Evolutionary conservation across 108 stramenopile genomes (phyloP), one percentile per base, ranked within the genome.

Genomic region (Skeletonema costatum): DNA sequence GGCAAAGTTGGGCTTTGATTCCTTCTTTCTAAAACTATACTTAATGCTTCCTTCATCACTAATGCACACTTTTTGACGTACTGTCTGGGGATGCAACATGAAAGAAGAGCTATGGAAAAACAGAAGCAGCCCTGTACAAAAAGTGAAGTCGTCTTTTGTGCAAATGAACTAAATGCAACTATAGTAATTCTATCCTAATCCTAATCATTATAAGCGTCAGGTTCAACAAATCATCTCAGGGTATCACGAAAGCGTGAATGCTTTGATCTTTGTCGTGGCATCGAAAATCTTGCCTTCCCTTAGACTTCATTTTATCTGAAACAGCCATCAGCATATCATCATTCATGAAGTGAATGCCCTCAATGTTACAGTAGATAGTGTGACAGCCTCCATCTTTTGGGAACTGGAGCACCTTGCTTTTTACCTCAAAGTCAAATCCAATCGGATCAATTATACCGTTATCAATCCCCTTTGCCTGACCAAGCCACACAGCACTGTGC

Each of bases 261-360:
- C 75, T 77, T 64, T 93, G 93, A 64, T 91, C 93, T 66, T 91
- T 89, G 5, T 89, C 87, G 63, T 87, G 86, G 53, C 93, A 93
- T 35, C 72, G 51, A 66, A 81, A 89, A 16, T 80, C 75, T 71
- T 92, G 91, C 30, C 44, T 72, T 11, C 80, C 86, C 30, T 77
- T 68, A 30, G 70, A 56, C 82, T 93, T 91, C 93, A 93, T 93
- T 46, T 90, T 89, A 58, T 90, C 90, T 51, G 80, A 82, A 17
- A 93, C 93, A 36, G 86, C 89, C 46, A 93, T 73, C 21, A 93
- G 33, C 80, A 84, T 87, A 19, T 93, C 73, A 50, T 86, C 88
- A 44, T 88, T 76, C 32, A 93, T 65, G 80, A 86, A 93, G 58
- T 89, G 80, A 17, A 91, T 84, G 3, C 93, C 93, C 70, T 93